These are phyloP conservation scores for Phytophthora sansomeana DNA, from an alignment of 352 stramenopile species.

Conservation along the genomic window DNA sequence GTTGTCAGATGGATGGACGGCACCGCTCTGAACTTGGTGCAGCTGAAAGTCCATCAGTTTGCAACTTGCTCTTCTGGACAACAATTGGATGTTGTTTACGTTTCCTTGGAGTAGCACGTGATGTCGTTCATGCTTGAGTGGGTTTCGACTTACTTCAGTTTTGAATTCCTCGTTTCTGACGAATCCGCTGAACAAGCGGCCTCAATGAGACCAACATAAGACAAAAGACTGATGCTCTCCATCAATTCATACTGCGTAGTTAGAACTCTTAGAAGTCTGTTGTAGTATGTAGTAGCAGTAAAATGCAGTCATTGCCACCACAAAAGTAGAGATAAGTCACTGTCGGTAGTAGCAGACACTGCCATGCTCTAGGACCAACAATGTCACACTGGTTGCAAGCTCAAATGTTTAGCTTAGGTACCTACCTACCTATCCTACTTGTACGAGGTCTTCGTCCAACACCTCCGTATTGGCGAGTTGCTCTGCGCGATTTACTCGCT, in stretches of 20 bases:
- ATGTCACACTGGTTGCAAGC: background rate
- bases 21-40: constrained; percentile 12
- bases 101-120: constrained; percentile 45
- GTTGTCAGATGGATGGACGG: constrained; percentile 34
- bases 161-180: constrained; percentile 94
- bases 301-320: background rate
- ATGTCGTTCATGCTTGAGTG: constrained; percentile 80
- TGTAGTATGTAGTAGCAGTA: no score
- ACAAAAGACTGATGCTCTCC: constrained; percentile 83
- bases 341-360: no score
- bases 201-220: constrained; percentile 89
- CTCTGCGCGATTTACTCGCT: constrained; percentile 9
- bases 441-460: constrained; percentile 12
- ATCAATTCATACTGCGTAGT: background rate
- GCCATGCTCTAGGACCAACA: no score
- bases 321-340: no score
- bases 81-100: background rate
- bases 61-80: constrained; percentile 14
- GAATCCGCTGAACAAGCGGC: constrained; percentile 85
- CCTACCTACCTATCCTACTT: constrained; percentile 5
- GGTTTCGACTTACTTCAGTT: no score
- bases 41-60: constrained; percentile 6
- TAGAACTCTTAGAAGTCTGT: background rate
- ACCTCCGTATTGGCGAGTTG: constrained; percentile 17
- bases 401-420: background rate